Conservation (phyloP, 768 basidiomycete species). For the Sporobolomyces roseus region DNA sequence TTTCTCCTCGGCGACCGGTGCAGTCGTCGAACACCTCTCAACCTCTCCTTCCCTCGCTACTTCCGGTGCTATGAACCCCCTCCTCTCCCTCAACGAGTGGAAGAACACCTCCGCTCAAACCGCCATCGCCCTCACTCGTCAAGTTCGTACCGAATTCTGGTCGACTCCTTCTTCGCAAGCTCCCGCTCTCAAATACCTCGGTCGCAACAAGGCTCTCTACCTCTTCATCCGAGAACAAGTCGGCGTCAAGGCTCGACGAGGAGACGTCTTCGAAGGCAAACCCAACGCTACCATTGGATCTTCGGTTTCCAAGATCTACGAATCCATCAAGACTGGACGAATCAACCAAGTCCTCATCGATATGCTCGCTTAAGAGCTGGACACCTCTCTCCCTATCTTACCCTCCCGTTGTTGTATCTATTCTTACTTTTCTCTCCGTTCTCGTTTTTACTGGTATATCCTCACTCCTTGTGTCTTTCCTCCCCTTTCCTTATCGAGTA, state of each 20-base stretch:
- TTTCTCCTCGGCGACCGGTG: slow-evolving; percentile 60
- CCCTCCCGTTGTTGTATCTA: no score
- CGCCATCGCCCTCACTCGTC: slow-evolving; percentile 57
- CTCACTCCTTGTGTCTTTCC: no score
- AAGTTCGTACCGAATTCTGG: slow-evolving; percentile 54
- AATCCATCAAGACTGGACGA: slow-evolving; percentile 48
- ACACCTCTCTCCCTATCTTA: no score
- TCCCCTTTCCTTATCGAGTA: no score
- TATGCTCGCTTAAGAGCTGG: slow-evolving; percentile 18
- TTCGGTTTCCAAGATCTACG: slow-evolving; percentile 69
- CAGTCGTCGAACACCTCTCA: slow-evolving; percentile 58
- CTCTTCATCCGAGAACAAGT: slow-evolving; percentile 68
- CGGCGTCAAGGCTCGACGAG: slow-evolving; percentile 65
- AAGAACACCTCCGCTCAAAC: slow-evolving; percentile 54
- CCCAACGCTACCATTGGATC: slow-evolving; percentile 59
- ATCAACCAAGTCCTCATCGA: slow-evolving; percentile 30
- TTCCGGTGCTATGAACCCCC: slow-evolving; percentile 33
- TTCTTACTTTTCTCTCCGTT: neutral
- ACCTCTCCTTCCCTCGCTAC: slow-evolving; percentile 42
- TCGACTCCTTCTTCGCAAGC: slow-evolving; percentile 50
- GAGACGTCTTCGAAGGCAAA: slow-evolving; percentile 54
- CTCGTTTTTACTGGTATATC: neutral
- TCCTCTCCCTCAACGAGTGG: slow-evolving; percentile 36
- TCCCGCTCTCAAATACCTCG: slow-evolving; percentile 66
- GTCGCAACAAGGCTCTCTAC: slow-evolving; percentile 67